Base-by-base conservation (phyloP, 169 alveolate genomes). In the Plasmodium reichenowi region DNA sequence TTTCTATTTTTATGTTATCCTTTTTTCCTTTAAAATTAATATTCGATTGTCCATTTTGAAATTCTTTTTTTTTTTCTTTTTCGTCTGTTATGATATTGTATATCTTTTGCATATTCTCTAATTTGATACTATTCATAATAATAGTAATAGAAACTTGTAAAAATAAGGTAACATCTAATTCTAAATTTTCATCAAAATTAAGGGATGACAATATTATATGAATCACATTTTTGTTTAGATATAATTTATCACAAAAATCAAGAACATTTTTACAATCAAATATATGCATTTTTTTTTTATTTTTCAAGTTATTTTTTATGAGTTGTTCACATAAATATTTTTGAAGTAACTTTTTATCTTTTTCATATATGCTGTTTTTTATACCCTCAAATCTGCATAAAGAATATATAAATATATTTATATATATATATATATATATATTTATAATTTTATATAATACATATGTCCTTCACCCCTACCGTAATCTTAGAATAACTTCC, bases 321-420 rank as follows among this genome's bases (percentile, higher is more conserved):
- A 85, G 38, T 32, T 85, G 59, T 59, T 85, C 87, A 24, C 92
- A 85, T 56, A 85, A 50, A 32, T 85, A 85, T 32, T 52, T 71
- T 32, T 71, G 92, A n/a, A 85, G 52, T 45, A 85, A 20, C 17
- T 85, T 60, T 24, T 60, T 17, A 56, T 85, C 67, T 47, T 74
- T 72, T 63, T 85, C 92, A 59, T 58, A 85, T 22, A 85, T 85
- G 70, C 92, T 85, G 17, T 85, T 85, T 85, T 60, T 45, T 47
- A 85, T 85, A 0, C 87, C 92, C 48, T 85, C 92, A 43, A 85
- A 85, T 47, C 92, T 85, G 58, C 0, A 59, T 15, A 48, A 68
- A 2, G 17, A 12, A 22, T 38, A 24, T 43, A 60, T 15, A 22
- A 0, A 60, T 1, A 17, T 15, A 60, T 15, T 17, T 15, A n/a